Evolutionary conservation across 1,139 yeast species (phyloP), one percentile per base, ranked within the genome.

Genomic region (Keqinozyma sinolaborantium): DNA sequence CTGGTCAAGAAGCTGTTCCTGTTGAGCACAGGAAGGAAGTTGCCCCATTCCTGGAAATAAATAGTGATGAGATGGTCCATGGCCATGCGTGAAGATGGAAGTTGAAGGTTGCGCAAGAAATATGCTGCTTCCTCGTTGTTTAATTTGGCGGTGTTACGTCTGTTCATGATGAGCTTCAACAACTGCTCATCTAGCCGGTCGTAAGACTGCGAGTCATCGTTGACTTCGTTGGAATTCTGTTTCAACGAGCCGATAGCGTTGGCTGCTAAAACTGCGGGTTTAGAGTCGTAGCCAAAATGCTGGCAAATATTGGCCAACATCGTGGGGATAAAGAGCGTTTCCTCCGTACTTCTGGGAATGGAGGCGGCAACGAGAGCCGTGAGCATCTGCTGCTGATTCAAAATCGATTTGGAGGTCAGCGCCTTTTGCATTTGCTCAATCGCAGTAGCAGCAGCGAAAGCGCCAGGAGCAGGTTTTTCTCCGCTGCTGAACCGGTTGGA

Each of bases 21-120:
- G 51, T 84, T 85, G 32, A 87, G 51, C 8, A 85, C 67, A 0
- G 95, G 94, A 26, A 82, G 65, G 11, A 77, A 58, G 26, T 73
- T 69, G 23, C 86, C 83, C 95, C 96, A 88, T 39, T 83, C 83
- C 41, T 79, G 81, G 58, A 86, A 87, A 52, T 75, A 88, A 1
- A 73, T 54, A 0, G 80, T 72, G 25, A 77, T 64, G 24, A 78
- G 58, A 19, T 74, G 73, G 44, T 80, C 84, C 40, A 78, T 51
- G 38, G 77, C 79, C 28, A 73, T 50, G 35, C 78, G 67, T 13
- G 79, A 58, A 2, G 31, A 52, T 1, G 88, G 86, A 4, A 79
- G 54, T 24, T 70, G 67, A 21, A 63, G 45, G 27, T 65, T 64
- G 24, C 55, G 57, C 32, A 77, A 60, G 46, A 77, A 75, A 19